A percentile compares a stretch with the other conserved stretches of the same genome.
These are phyloP conservation scores for Coemansia sp. DNA, from an alignment of 371 early-diverging fungal species.

Conservation along the genomic window DNA sequence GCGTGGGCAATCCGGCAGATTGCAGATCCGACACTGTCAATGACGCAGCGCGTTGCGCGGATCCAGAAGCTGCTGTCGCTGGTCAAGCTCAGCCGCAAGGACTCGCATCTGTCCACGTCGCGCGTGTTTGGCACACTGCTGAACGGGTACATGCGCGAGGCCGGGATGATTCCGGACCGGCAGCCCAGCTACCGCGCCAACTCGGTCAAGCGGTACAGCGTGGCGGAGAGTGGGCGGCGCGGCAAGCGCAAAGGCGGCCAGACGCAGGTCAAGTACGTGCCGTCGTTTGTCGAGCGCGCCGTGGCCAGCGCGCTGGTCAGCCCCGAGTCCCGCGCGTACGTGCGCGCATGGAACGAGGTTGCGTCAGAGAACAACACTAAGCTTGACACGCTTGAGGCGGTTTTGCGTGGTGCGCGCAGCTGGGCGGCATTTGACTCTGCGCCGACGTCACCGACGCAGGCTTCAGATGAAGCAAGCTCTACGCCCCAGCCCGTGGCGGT, in stretches of 20 bases:
- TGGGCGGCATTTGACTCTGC: constrained; percentile 43
- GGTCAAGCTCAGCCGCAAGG: constrained; percentile 57
- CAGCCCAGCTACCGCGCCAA: constrained; percentile 45
- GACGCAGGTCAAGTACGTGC: constrained; percentile 53
- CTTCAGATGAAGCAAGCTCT: background rate
- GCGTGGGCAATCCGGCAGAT: constrained; percentile 73
- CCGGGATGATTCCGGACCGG: constrained; percentile 48
- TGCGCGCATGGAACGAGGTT: constrained; percentile 68
- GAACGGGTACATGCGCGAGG: constrained; percentile 49
- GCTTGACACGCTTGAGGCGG: constrained; percentile 63
- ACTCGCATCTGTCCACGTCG: constrained; percentile 47
- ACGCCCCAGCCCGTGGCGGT: constrained; percentile 5
- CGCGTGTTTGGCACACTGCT: constrained; percentile 49
- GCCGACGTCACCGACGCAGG: constrained; percentile 15
- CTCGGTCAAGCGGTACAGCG: constrained; percentile 28
- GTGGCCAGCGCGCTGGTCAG: constrained; percentile 74
- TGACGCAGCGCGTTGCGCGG: constrained; percentile 57
- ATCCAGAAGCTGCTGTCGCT: constrained; percentile 67
- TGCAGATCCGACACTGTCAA: constrained; percentile 53
- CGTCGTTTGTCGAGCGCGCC: constrained; percentile 77
- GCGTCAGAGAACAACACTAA: constrained; percentile 55
- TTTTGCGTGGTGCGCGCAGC: constrained; percentile 52
- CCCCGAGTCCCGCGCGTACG: constrained; percentile 71
- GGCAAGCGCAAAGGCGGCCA: constrained; percentile 34
- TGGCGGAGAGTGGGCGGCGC: constrained; percentile 35